Base-by-base conservation (phyloP, 371 early-diverging fungal species). In the Rhizopus microsporus region DNA sequence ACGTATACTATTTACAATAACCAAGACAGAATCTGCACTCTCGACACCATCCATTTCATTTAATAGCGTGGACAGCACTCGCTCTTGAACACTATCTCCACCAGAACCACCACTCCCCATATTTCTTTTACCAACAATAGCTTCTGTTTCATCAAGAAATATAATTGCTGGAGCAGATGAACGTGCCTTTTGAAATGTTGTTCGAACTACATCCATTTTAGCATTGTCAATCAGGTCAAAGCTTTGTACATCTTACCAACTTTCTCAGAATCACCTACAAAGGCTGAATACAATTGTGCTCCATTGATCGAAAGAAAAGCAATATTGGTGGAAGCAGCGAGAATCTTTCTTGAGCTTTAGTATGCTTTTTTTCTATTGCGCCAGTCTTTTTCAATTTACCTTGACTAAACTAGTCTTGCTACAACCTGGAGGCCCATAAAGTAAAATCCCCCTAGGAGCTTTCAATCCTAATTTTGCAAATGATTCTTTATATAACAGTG, bases 11-110 rank as follows among this genome's bases (percentile, higher is more conserved):
- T 69, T 62, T 67, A 88, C 94, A 39, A 94, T 80, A 0, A 94
- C 91, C 32, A 95, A 72, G 3, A 95, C 90, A 2, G 85, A 83
- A 16, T 82, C 81, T 0, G 86, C 86, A 0, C 65, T 58, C 56
- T 95, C 93, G 3, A 97, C 84, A 15, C 98, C 99, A 71, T 99
- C 99, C 97, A 99, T 96, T 68, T 98, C 98, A 59, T 97, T 96
- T 54, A 99, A 69, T 52, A 99, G 73, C 5, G 91, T 94, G 4
- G 95, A 89, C 15, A 97, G 61, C 0, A 97, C 84, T 10, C 98
- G 79, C 63, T 95, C 95, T 57, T 90, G 93, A 4, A 95, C 96
- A 29, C 84, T 75, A 58, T 95, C 95, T 1, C 86, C 82, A n/a
- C 74, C 68, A 5, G 74, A 77, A 35, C 81, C 82, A 32, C 69